A percentile compares a stretch with the other conserved stretches of the same genome.
phyloP scores from a whole-genome alignment of 1,284 basidiomycete genomes.

The Malassezia pachydermatis region DNA sequence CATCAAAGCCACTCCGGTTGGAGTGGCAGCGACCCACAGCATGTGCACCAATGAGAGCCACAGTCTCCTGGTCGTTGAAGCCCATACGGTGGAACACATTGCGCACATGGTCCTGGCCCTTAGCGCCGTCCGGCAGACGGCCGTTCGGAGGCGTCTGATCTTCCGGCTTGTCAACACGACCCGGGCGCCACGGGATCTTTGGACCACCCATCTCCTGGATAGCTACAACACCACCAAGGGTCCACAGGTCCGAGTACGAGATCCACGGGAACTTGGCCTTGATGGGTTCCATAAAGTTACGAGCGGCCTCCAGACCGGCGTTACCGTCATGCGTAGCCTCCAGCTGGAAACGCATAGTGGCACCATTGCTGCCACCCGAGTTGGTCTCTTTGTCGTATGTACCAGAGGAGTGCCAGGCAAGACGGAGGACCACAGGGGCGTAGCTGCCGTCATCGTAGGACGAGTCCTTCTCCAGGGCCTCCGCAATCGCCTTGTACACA shows the following conservation, averaged over 20 bases:
- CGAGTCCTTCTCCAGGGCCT: slow-evolving; percentile 32
- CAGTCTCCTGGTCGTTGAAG: slow-evolving; percentile 71
- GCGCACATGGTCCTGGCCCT: slow-evolving; percentile 76
- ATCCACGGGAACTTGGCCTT: slow-evolving; percentile 53
- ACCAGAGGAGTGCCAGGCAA: slow-evolving; percentile 45
- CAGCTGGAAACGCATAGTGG: slow-evolving; percentile 49
- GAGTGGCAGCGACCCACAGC: slow-evolving; percentile 50
- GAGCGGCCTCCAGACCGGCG: slow-evolving; percentile 52
- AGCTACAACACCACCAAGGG: slow-evolving; percentile 52
- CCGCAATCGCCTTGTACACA: slow-evolving; percentile 45
- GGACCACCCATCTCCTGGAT: slow-evolving; percentile 53
- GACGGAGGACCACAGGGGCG: slow-evolving; percentile 43
- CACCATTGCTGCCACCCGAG: slow-evolving; percentile 54
- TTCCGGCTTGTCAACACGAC: slow-evolving; percentile 51
- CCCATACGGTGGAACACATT: slow-evolving; percentile 52
- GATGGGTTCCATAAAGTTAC: slow-evolving; percentile 52
- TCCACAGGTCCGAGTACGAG: slow-evolving; percentile 51
- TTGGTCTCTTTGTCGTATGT: slow-evolving; percentile 47
- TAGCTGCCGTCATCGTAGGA: slow-evolving; percentile 45
- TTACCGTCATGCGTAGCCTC: slow-evolving; percentile 49
- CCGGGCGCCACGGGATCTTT: slow-evolving; percentile 50
- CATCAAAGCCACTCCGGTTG: slow-evolving; percentile 42
- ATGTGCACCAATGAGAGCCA: slow-evolving; percentile 55
- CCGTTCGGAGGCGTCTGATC: slow-evolving; percentile 47
- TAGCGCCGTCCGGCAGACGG: slow-evolving; percentile 66